phyloP scores from a whole-genome alignment of 2,329 filamentous ascomycete genomes.

The Metarhizium album region DNA sequence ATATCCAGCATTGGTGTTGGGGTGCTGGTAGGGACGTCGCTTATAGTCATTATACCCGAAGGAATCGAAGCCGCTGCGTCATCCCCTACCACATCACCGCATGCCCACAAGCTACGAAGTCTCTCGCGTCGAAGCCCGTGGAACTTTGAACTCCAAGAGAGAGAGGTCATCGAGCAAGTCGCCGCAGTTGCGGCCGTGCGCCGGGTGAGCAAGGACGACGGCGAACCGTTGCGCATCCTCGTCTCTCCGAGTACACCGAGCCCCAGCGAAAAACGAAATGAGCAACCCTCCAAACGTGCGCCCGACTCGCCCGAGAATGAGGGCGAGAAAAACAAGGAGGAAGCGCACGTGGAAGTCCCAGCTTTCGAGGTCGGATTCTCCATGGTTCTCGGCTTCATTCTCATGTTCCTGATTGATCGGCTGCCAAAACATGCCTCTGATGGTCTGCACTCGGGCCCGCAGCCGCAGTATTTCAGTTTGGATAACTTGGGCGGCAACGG shows the following conservation, averaged over 20 bases:
- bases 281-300: neutral
- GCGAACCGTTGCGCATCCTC: neutral
- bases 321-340: constrained; percentile 22
- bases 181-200: constrained; percentile 10
- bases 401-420: constrained; percentile 95
- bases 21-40: constrained; percentile 83
- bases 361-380: constrained; percentile 76
- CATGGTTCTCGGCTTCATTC: constrained; percentile 76
- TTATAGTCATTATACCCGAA: constrained; percentile 96
- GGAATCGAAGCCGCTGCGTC: constrained; percentile 83
- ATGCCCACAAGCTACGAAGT: constrained; percentile 25
- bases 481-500: constrained; percentile 55
- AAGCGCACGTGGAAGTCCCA: constrained; percentile 36
- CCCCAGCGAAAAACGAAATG: neutral
- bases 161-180: constrained; percentile 14
- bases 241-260: neutral
- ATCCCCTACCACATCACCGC: constrained; percentile 27
- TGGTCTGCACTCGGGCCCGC: constrained; percentile 50
- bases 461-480: constrained; percentile 77
- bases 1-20: constrained; percentile 91
- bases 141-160: constrained; percentile 15
- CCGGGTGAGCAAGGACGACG: neutral
- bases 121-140: constrained; percentile 23
- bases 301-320: constrained; percentile 9
- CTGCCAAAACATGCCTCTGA: constrained; percentile 64